Evolutionary conservation across 2,329 filamentous ascomycete species (phyloP).

Genomic region (Sphaceloma murrayae): DNA sequence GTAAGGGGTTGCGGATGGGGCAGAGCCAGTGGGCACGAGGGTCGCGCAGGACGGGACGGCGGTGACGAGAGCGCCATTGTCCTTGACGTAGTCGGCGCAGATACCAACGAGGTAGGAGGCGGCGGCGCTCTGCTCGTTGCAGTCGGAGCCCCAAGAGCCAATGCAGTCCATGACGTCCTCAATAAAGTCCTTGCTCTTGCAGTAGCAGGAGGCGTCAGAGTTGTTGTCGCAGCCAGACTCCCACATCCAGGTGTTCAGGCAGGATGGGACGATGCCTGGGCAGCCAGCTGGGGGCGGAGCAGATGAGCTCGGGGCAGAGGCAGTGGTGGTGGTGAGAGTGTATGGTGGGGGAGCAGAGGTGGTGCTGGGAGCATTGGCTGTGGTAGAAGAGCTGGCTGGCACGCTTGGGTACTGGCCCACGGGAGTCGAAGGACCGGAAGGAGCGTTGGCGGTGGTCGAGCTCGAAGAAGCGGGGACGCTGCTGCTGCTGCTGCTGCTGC

Average conservation of each 20-base stretch:
- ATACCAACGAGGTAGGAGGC: constrained; percentile 84
- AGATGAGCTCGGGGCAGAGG: constrained; percentile 20
- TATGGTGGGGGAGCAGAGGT: constrained; percentile 21
- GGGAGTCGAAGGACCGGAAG: constrained; percentile 6
- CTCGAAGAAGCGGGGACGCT: constrained; percentile 1
- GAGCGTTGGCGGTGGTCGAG: constrained; percentile 1
- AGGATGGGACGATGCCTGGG: constrained; percentile 70
- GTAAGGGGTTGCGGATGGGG: constrained; percentile 14
- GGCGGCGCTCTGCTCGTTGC: constrained; percentile 58
- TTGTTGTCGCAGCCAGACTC: constrained; percentile 69
- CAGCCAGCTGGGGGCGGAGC: constrained; percentile 31
- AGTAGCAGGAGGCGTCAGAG: constrained; percentile 77
- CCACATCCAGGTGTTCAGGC: constrained; percentile 84
- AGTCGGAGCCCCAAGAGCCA: constrained; percentile 60
- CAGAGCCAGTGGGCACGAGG: constrained; percentile 35
- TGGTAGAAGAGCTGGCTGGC: constrained; percentile 11
- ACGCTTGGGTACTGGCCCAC: constrained; percentile 6
- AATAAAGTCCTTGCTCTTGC: constrained; percentile 67
- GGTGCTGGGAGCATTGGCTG: background rate
- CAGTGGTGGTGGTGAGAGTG: constrained; percentile 19
- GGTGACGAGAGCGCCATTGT: constrained; percentile 80
- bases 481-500: constrained; percentile 1
- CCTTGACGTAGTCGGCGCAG: constrained; percentile 62
- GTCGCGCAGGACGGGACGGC: constrained; percentile 54
- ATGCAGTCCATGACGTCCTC: constrained; percentile 73